Conservation (phyloP, 1,284 basidiomycete species). For the Phellinidium pouzarii region DNA sequence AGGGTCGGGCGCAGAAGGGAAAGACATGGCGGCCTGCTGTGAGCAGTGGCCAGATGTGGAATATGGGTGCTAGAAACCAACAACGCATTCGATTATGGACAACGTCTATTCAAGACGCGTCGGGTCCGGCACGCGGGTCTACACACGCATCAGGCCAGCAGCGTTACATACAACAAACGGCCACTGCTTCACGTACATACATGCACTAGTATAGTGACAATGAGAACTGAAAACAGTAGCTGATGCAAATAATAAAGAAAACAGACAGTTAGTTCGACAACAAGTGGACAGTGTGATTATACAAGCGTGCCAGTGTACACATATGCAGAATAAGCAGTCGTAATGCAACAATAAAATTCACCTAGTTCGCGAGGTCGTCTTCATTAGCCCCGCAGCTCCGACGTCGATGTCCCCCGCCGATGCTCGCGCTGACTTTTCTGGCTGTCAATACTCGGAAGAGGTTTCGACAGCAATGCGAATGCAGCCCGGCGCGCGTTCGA, state of each 20-base stretch:
- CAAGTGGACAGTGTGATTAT: conserved; percentile 11
- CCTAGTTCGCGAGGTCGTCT: background rate
- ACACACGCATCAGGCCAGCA: background rate
- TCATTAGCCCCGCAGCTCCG: conserved; percentile 41
- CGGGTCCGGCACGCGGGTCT: background rate
- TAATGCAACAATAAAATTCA: conserved; percentile 9
- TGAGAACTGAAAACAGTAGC: background rate
- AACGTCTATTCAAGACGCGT: background rate
- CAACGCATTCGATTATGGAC: background rate
- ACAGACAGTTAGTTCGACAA: conserved; percentile 11
- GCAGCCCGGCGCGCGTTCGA: conserved; percentile 54
- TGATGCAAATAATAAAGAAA: conserved; percentile 7
- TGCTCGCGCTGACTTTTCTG: conserved; percentile 36
- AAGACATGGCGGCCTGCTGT: conserved; percentile 3
- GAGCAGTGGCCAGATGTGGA: conserved; percentile 1
- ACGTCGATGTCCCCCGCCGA: conserved; percentile 55
- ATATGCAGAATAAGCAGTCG: conserved; percentile 17
- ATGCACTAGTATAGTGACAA: background rate
- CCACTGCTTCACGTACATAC: background rate
- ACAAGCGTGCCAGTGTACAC: conserved; percentile 11
- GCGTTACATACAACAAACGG: no score
- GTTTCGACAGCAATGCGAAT: conserved; percentile 59
- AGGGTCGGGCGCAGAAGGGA: conserved; percentile 35
- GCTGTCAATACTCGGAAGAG: conserved; percentile 40
- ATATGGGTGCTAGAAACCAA: background rate